A percentile compares a stretch with the other conserved stretches of the same genome.
These are phyloP conservation scores for Colletotrichum magnum DNA, from an alignment of 2,329 filamentous ascomycete genomes.

Conservation along the genomic window DNA sequence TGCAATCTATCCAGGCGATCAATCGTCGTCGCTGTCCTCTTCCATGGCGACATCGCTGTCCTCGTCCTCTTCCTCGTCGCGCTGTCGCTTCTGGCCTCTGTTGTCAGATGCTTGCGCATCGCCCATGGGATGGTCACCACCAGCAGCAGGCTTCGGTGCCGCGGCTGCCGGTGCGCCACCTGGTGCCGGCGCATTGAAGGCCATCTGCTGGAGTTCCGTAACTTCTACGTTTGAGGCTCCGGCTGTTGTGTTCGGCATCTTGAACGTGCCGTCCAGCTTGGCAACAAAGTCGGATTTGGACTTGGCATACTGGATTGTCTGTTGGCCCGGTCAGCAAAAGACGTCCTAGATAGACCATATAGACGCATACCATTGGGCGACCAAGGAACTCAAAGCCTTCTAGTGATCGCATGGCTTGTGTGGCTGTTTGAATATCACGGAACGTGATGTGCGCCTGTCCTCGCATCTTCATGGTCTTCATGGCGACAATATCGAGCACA, in stretches of 20 bases:
- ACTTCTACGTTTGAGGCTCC: slow-evolving; percentile 71
- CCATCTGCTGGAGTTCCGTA: slow-evolving; percentile 83
- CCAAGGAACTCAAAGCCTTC: slow-evolving; percentile 91
- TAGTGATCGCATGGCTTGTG: slow-evolving; percentile 90
- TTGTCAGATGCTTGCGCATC: slow-evolving; percentile 68
- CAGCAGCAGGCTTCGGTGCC: slow-evolving; percentile 62
- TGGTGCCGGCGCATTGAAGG: slow-evolving; percentile 79
- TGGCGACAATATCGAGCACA: slow-evolving; percentile 90
- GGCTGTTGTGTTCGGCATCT: slow-evolving; percentile 68
- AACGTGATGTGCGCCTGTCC: slow-evolving; percentile 96
- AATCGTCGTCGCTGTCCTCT: slow-evolving; percentile 81
- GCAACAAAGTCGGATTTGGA: slow-evolving; percentile 89
- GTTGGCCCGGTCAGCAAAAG: slow-evolving; percentile 38
- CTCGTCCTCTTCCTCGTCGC: slow-evolving; percentile 77
- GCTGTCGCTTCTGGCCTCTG: slow-evolving; percentile 77
- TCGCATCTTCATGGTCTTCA: slow-evolving; percentile 93
- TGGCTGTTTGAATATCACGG: slow-evolving; percentile 90
- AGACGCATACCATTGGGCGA: slow-evolving; percentile 79
- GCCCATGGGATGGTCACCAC: slow-evolving; percentile 62
- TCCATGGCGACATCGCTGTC: slow-evolving; percentile 80
- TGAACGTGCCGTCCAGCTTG: slow-evolving; percentile 93
- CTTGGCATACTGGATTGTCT: slow-evolving; percentile 95
- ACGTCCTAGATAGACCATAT: neutral
- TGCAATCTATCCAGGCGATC: slow-evolving; percentile 43
- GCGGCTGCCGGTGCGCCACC: slow-evolving; percentile 57